Conservation (phyloP, 495 filamentous ascomycete genomes). For the Acidiella bohemica region DNA sequence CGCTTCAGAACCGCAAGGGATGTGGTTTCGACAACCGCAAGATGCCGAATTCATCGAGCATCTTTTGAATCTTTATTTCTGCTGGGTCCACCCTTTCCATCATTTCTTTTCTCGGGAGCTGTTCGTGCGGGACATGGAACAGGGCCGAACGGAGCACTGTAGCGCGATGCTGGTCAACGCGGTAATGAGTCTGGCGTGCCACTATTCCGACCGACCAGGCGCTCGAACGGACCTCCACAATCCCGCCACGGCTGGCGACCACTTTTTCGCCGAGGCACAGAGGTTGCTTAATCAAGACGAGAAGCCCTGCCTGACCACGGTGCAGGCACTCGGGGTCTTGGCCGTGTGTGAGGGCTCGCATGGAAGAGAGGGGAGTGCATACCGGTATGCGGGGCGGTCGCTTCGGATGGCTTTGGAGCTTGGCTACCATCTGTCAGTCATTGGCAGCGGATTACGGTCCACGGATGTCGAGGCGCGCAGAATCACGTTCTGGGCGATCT, state of each 20-base stretch:
- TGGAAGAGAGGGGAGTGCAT: slow-evolving; percentile 45
- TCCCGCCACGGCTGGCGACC: slow-evolving; percentile 50
- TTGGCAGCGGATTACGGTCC: slow-evolving; percentile 27
- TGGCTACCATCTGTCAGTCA: slow-evolving; percentile 43
- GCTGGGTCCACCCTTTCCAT: slow-evolving; percentile 68
- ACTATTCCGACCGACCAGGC: slow-evolving; percentile 52
- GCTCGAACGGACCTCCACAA: slow-evolving; percentile 49
- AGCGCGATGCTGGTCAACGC: slow-evolving; percentile 65
- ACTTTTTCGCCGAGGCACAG: slow-evolving; percentile 58
- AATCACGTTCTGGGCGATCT: slow-evolving; percentile 61
- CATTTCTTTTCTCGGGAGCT: slow-evolving; percentile 57
- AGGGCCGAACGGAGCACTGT: slow-evolving; percentile 46
- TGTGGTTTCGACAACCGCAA: slow-evolving; percentile 49
- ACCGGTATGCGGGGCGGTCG: slow-evolving; percentile 52
- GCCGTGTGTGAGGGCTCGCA: slow-evolving; percentile 25
- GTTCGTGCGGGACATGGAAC: slow-evolving; percentile 52
- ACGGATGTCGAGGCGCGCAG: slow-evolving; percentile 46
- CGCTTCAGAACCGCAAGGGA: not conserved
- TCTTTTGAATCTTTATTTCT: slow-evolving; percentile 59
- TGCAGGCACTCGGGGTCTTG: slow-evolving; percentile 70
- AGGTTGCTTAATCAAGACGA: slow-evolving; percentile 46
- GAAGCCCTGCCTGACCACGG: slow-evolving; percentile 51
- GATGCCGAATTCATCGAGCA: slow-evolving; percentile 47
- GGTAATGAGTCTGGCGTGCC: slow-evolving; percentile 56
- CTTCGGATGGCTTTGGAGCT: slow-evolving; percentile 53